phyloP scores from a whole-genome alignment of 495 filamentous ascomycete species.

The Podospora sp. region DNA sequence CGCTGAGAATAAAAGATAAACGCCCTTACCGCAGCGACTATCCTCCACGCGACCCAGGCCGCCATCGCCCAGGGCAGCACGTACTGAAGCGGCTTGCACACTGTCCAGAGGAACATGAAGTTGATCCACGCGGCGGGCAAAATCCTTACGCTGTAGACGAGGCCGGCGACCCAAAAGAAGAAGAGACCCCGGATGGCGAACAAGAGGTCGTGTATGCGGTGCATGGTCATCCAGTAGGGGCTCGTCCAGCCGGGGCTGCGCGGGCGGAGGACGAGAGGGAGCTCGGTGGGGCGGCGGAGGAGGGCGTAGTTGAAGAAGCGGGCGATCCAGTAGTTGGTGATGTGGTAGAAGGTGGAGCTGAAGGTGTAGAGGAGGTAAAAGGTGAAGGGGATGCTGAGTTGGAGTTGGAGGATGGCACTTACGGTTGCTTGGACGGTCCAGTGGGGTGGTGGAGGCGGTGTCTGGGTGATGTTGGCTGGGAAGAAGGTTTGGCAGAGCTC shows the following conservation, averaged over 20 bases:
- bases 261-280: background rate
- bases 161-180: background rate
- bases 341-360: background rate
- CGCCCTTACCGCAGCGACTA: no score
- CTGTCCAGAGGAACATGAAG: no score
- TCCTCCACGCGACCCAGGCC: no score
- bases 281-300: background rate
- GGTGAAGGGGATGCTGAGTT: background rate
- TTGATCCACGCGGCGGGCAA: no score
- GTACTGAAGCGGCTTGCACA: no score
- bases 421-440: no score
- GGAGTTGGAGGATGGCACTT: background rate
- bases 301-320: background rate
- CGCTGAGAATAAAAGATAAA: no score
- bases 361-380: background rate
- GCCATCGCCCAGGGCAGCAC: no score
- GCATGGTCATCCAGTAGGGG: background rate
- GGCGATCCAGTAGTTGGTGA: background rate
- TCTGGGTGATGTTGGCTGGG: background rate
- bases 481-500: no score
- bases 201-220: background rate
- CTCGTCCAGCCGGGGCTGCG: background rate
- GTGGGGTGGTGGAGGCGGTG: background rate
- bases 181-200: background rate
- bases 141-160: no score